A percentile compares a stretch with the other conserved stretches of the same genome.
These are phyloP conservation scores for Davidsoniella virescens DNA, from an alignment of 2,329 filamentous ascomycete genomes.

Conservation along the genomic window DNA sequence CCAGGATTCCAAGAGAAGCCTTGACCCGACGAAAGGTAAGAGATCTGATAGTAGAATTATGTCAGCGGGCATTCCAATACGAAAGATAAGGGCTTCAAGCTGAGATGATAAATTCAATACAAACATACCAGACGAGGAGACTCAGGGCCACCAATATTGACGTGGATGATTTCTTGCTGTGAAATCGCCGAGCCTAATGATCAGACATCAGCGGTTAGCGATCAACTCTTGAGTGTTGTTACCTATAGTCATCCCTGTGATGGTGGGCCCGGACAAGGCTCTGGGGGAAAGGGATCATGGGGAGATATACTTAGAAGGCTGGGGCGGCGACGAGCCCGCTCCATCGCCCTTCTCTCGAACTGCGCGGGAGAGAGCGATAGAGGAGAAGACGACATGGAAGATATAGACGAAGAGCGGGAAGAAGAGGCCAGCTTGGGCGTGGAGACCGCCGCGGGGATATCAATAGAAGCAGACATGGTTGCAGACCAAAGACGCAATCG, in stretches of 20 bases:
- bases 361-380: constrained; percentile 28
- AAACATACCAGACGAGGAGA: constrained; percentile 56
- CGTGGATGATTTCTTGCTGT: constrained; percentile 62
- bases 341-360: constrained; percentile 8
- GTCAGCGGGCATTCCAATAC: no score
- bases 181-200: constrained; percentile 49
- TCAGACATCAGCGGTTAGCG: constrained; percentile 18
- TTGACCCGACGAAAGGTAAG: constrained; percentile 63
- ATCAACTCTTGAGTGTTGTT: not conserved
- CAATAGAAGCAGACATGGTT: constrained; percentile 51
- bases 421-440: constrained; percentile 20
- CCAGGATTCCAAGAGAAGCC: constrained; percentile 74
- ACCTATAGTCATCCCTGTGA: not conserved
- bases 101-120: constrained; percentile 4
- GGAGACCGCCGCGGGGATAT: constrained; percentile 38
- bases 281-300: not conserved
- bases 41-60: constrained; percentile 37
- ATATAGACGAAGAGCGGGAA: constrained; percentile 25
- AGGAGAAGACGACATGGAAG: constrained; percentile 33
- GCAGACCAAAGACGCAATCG: constrained; percentile 1
- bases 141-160: constrained; percentile 61
- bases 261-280: no score
- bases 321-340: constrained; percentile 30
- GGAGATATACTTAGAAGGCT: constrained; percentile 41
- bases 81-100: not conserved